phyloP scores from a whole-genome alignment of 345 rosid species.

The Diplotaxis tenuifolia region DNA sequence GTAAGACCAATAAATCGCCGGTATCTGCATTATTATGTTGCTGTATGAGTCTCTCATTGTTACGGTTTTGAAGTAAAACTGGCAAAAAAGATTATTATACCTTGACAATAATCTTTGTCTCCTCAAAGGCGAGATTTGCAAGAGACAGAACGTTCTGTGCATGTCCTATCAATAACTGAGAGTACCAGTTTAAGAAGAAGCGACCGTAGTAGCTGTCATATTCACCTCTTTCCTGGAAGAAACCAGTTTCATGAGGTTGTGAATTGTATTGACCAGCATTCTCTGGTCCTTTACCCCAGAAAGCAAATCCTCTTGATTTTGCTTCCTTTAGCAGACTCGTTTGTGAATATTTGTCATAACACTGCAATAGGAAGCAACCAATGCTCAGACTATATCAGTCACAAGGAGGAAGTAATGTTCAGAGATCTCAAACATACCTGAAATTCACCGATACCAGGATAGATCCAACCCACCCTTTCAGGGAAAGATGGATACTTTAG shows the following conservation, averaged over 20 bases:
- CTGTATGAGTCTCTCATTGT: background rate
- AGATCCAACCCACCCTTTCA: conserved; percentile 89
- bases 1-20: conserved; percentile 92
- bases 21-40: conserved; percentile 53
- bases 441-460: conserved; percentile 97
- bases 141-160: conserved; percentile 84
- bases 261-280: conserved; percentile 88
- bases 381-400: conserved; percentile 6
- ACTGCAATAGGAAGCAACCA: conserved; percentile 45
- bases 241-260: conserved; percentile 87
- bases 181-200: conserved; percentile 90
- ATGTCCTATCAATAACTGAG: conserved; percentile 64
- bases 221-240: conserved; percentile 89
- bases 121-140: conserved; percentile 81
- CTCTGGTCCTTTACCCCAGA: conserved; percentile 91
- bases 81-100: conserved; percentile 31
- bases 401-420: conserved; percentile 11
- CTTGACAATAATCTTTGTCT: conserved; percentile 68
- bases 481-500: conserved; percentile 83
- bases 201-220: conserved; percentile 93
- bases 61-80: background rate
- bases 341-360: conserved; percentile 85
- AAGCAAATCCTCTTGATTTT: conserved; percentile 68
- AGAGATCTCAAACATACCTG: conserved; percentile 59
- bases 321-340: conserved; percentile 68